phyloP scores from a whole-genome alignment of 202 grass and related monocot species.

The Panicum hallii region DNA sequence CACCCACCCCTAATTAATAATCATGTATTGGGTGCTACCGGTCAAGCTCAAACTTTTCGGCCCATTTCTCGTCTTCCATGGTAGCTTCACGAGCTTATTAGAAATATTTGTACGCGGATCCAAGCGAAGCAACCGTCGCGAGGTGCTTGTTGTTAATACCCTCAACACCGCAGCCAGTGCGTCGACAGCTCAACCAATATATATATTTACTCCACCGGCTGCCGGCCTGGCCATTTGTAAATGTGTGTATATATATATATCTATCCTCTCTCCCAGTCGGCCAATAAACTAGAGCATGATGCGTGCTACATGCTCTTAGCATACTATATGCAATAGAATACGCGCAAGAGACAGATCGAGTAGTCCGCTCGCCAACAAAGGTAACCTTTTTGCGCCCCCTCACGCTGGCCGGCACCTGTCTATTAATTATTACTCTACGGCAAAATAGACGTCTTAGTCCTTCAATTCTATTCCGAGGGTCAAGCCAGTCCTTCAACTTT shows the following conservation, averaged over 20 bases:
- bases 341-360: background rate
- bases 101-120: background rate
- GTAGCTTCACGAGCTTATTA: background rate
- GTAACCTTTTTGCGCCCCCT: slow-evolving; percentile 35
- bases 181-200: background rate
- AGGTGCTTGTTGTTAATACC: too few species aligned
- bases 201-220: too few species aligned
- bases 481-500: too few species aligned
- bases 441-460: too few species aligned
- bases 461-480: too few species aligned
- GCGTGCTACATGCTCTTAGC: background rate
- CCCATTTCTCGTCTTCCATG: background rate
- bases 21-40: background rate
- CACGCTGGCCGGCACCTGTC: slow-evolving; percentile 20
- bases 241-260: background rate
- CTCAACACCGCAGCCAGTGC: background rate
- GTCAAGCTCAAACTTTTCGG: slow-evolving; percentile 11
- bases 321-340: background rate
- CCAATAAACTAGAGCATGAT: background rate
- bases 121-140: background rate
- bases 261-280: background rate
- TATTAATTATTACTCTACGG: too few species aligned
- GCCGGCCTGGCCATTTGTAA: too few species aligned
- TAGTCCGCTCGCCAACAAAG: slow-evolving; percentile 28
- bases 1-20: too few species aligned